Percentiles rank a stretch among this genome's conserved stretches.
Evolutionary conservation across 805 yeast genomes (phyloP).

Genomic region (Yarrowia yakushimensis): DNA sequence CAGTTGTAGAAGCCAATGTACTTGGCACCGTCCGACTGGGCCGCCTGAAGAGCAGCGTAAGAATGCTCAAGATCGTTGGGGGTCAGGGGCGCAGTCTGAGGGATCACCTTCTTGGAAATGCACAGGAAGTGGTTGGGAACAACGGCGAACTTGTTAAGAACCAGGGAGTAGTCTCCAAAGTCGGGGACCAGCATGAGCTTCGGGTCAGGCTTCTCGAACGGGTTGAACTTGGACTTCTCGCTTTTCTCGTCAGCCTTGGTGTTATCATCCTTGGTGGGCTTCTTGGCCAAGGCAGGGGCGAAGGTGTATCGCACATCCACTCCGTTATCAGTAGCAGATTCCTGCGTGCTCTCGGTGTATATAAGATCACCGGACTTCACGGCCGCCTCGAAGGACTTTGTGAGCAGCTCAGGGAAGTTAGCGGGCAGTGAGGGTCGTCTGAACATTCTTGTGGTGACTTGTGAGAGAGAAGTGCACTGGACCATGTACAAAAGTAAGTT

Average conservation of each 20-base stretch:
- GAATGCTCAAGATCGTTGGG: slow-evolving; percentile 66
- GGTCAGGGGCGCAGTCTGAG: slow-evolving; percentile 68
- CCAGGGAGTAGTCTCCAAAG: slow-evolving; percentile 52
- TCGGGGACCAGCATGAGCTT: slow-evolving; percentile 59
- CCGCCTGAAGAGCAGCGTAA: slow-evolving; percentile 51
- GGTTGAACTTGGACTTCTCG: slow-evolving; percentile 42
- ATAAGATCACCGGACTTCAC: slow-evolving; percentile 45
- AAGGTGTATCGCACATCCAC: slow-evolving; percentile 33
- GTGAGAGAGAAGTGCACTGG: neutral
- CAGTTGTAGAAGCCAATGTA: slow-evolving; percentile 85
- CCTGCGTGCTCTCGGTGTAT: slow-evolving; percentile 50
- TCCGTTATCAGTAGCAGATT: slow-evolving; percentile 37
- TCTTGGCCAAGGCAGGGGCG: slow-evolving; percentile 40
- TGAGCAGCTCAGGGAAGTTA: slow-evolving; percentile 10
- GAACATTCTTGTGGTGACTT: neutral
- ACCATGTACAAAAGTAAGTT: neutral
- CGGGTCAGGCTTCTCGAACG: slow-evolving; percentile 78
- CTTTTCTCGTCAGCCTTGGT: neutral
- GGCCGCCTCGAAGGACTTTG: slow-evolving; percentile 46
- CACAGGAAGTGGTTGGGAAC: slow-evolving; percentile 73
- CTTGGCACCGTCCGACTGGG: slow-evolving; percentile 43
- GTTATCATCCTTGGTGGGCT: slow-evolving; percentile 33
- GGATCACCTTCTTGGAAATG: slow-evolving; percentile 68
- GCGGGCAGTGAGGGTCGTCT: slow-evolving; percentile 18
- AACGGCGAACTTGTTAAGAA: slow-evolving; percentile 85